Evolutionary conservation across 768 basidiomycete genomes (phyloP), one percentile per base, ranked within the genome.

Genomic region (Leccinum imitatum): DNA sequence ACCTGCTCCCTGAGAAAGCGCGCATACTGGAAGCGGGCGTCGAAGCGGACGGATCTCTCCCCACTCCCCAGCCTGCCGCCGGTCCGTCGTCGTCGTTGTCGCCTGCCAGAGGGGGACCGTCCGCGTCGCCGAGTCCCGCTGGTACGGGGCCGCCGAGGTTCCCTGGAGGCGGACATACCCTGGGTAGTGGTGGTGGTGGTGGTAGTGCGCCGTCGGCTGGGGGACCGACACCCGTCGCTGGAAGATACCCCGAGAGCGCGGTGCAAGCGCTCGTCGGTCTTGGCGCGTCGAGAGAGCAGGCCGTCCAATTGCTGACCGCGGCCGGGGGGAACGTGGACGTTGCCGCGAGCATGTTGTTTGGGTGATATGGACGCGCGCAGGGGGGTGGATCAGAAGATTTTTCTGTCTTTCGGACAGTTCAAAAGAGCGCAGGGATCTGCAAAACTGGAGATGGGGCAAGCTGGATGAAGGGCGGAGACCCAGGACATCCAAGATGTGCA

Each of bases 1-100:
- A 99, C 73, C 92, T 98, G 75, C 82, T 99, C 4, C 96, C 95
- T 1, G 87, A 87, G 10, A 89, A 90, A 68, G 90, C 88, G 5
- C 83, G 86, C 21, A 75, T 77, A 56, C 61, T 76, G 41, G 77
- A 81, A 14, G 63, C 67, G 9, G 75, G 71, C 23, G 69, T 67
- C 50, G 71, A 75, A 6, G 56, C 65, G 30, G 64, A 70, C 14
- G 56, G 64, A 5, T 65, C 66, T 6, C 65, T 65, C 13, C 57
- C 69, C 17, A 62, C 66, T 0, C 46, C 61, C 37, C 63, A 65
- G 4, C 54, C 71, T 0, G 62, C 67, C 0, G 55, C 76, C 6
- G 60, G 59, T 44, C 25, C 50, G 15, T 23, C 67, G 13, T 54
- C 50, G 57, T 25, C 25, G 9, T 23, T 23, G 21, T 52, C 13